Base-by-base conservation (phyloP, 2,329 filamentous ascomycete genomes). In the Lachnellula hyalina region DNA sequence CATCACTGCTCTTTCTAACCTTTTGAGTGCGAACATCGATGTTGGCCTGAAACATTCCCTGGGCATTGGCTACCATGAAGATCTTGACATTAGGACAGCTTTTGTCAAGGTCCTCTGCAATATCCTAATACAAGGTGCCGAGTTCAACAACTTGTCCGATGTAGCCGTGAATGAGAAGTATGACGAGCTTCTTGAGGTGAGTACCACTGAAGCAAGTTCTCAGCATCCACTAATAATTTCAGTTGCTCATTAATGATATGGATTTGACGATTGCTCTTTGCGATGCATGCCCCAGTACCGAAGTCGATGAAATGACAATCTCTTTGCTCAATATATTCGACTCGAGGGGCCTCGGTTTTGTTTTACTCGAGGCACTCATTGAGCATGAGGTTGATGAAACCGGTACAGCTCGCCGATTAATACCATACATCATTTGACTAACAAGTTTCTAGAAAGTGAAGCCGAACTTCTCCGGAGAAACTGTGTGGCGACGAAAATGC, bases 41-140 rank as follows among this genome's bases (percentile, higher is more conserved):
- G 84, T 88, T 38, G 85, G 85, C 2, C 70, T 88, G 47, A 87
- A 88, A 65, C 83, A 87, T 65, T 87, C 84, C 2, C 71, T 88
- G 14, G 84, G 81, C 57, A 86, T 88, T 56, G 85, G 85, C 12
- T 88, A 88, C 64, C 83, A 88, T 63, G 83, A 86, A 62, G 86
- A 86, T 62, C 74, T 85, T 34, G 83, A 87, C 61, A 86, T 87
- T 55, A 77, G 85, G 51, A 86, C 83, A 5, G 85, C 85, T 2
- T 87, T 88, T 65, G 80, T 88, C 56, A 85, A 83, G 60, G 85
- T 88, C 15, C 74, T 88, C 5, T 86, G 83, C 66, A 87, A 87
- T 65, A 87, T 88, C 51, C 70, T 88, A 15, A 78, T 85, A n/a
- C 85, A 87, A 65, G 85, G 85, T 36, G 86, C 84, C 1, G 85